phyloP scores from a whole-genome alignment of 2,329 filamentous ascomycete species.

The Davidsoniella virescens region DNA sequence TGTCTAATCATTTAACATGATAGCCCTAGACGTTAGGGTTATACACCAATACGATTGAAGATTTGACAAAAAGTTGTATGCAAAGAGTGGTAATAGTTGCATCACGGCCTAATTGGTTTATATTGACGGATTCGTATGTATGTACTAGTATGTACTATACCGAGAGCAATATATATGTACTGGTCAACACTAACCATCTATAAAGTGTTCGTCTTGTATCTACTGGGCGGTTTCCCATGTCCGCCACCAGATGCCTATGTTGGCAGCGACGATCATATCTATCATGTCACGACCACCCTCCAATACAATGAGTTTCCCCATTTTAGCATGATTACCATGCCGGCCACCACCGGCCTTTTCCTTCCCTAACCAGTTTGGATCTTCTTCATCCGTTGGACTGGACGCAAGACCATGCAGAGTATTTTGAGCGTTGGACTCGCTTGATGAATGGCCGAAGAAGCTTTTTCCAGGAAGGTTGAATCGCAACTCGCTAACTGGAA shows the following conservation, averaged over 20 bases:
- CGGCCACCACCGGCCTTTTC: slow-evolving; percentile 79
- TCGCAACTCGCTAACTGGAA: slow-evolving; percentile 62
- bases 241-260: slow-evolving; percentile 87
- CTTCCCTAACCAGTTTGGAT: slow-evolving; percentile 58
- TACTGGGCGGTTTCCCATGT: slow-evolving; percentile 49
- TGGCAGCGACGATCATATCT: slow-evolving; percentile 78
- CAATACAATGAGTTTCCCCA: slow-evolving; percentile 82
- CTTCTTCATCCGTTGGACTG: slow-evolving; percentile 23
- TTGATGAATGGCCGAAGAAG: slow-evolving; percentile 27
- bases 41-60: no score
- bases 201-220: no score
- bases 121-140: no score
- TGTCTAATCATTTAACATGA: no score
- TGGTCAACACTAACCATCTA: no score
- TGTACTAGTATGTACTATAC: no score
- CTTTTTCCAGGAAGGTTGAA: slow-evolving; percentile 65
- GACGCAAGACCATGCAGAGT: slow-evolving; percentile 15
- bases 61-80: no score
- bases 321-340: slow-evolving; percentile 71
- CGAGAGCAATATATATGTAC: no score
- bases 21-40: no score
- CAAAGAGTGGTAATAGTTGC: no score
- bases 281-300: slow-evolving; percentile 91
- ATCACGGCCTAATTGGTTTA: no score
- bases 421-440: slow-evolving; percentile 14